Base-by-base conservation (phyloP, 2,329 filamentous ascomycete species). In the Diaporthe ampelina region DNA sequence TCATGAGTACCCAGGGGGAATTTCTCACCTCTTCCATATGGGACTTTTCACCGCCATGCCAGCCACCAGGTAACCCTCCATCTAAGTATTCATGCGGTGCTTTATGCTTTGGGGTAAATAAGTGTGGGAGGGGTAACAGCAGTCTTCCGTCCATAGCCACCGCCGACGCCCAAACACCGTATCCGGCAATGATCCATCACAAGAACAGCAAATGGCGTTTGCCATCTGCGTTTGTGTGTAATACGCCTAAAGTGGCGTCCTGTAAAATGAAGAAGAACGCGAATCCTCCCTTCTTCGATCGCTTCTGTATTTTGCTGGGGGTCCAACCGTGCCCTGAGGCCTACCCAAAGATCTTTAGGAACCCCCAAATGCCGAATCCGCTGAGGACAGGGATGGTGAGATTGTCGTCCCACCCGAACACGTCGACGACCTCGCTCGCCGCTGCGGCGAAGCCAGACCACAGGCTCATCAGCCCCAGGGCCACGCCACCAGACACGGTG, bases 351-450 rank as follows among this genome's bases (percentile, higher is more conserved):
- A 95, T 83, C 85, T 94, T 97, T 79, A 98, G 88, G 82, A 99
- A 98, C 0, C 93, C 94, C 93, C 94, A 98, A 76, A 99, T 91
- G 9, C 95, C 95, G 59, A 95, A 84, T 32, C 95, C 95, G 81
- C 95, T 98, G 67, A 99, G 87, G 35, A 97, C 91, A 2, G 97
- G 97, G 83, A 99, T 99, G 67, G 96, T 98, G 79, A 99, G 87
- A 84, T 99, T 99, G 85, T 99, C 97, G 81, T 99, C 97, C 94
- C 95, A 95, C 63, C 95, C 94, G 82, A 95, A 98, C 0, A 98
- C 81, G 84, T 99, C 95, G 59, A 98, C 88, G 21, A 96, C 93
- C 84, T 99, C 97, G 80, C 95, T 98, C 58, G 92, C 92, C 73
- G 95, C 94, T 56, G 95, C 97, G 70, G 96, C 91, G 57, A 98